Percentiles rank a stretch among this genome's conserved stretches.
Conservation (phyloP, 441 rosid genomes). For the Flueggea neowawraea region DNA sequence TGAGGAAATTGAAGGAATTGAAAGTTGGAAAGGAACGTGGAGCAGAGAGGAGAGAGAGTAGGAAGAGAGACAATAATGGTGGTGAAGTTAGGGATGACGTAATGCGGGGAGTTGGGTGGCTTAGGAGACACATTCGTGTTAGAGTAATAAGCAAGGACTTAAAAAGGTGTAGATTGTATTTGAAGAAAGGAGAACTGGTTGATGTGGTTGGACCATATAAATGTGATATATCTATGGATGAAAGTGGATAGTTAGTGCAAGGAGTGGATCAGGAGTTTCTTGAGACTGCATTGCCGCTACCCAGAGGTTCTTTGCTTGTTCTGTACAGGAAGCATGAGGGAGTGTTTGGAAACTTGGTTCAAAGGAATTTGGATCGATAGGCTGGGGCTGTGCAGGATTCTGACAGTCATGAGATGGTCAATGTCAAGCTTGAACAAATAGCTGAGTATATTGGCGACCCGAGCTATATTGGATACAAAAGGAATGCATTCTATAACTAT, state of each 20-base stretch:
- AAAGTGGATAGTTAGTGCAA: slow-evolving; percentile 60
- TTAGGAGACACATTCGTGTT: slow-evolving; percentile 68
- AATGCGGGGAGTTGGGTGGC: slow-evolving; percentile 42
- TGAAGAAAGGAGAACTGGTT: slow-evolving; percentile 69
- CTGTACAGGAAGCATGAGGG: slow-evolving; percentile 65
- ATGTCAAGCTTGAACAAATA: slow-evolving; percentile 76
- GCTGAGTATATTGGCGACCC: slow-evolving; percentile 83
- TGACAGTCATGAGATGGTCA: slow-evolving; percentile 51
- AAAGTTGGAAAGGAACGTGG: slow-evolving; percentile 15
- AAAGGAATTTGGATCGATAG: slow-evolving; percentile 59
- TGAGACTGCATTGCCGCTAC: slow-evolving; percentile 72
- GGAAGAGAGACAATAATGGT: slow-evolving; percentile 20
- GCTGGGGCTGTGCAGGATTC: slow-evolving; percentile 64
- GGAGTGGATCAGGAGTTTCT: slow-evolving; percentile 70
- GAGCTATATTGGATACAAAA: slow-evolving; percentile 32
- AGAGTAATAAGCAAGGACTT: slow-evolving; percentile 63
- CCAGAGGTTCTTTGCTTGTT: slow-evolving; percentile 62
- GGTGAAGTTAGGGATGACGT: slow-evolving; percentile 14
- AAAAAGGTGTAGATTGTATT: slow-evolving; percentile 63
- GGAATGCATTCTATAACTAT: too few species aligned
- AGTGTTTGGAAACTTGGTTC: slow-evolving; percentile 53
- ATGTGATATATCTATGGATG: slow-evolving; percentile 74
- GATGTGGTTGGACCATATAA: slow-evolving; percentile 65
- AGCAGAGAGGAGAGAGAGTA: slow-evolving; percentile 24
- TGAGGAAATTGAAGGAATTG: slow-evolving; percentile 45